Percentiles rank a stretch among this genome's conserved stretches.
These are phyloP conservation scores for Nannochloris sp. DNA, from an alignment of 139 green algal species.

Conservation along the genomic window DNA sequence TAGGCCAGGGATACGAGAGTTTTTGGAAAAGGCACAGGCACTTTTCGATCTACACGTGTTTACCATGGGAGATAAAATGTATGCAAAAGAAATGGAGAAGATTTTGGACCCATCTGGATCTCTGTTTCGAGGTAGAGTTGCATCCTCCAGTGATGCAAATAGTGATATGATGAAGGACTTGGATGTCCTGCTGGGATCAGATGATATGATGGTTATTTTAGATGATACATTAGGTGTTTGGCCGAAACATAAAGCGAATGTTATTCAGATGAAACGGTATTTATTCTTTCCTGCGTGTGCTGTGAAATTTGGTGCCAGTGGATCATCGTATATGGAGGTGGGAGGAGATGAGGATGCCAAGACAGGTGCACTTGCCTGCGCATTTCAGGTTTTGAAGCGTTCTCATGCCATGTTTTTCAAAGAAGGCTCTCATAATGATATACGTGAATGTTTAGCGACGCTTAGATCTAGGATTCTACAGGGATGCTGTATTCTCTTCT, in stretches of 20 bases:
- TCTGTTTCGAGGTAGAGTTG: conserved; percentile 63
- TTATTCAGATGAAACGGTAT: conserved; percentile 79
- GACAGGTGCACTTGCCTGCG: conserved; percentile 36
- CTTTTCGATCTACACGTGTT: conserved; percentile 88
- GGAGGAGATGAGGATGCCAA: conserved; percentile 46
- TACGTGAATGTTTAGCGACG: conserved; percentile 27
- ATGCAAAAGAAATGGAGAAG: conserved; percentile 74
- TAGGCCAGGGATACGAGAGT: conserved; percentile 58
- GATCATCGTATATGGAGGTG: conserved; percentile 42
- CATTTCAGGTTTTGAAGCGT: conserved; percentile 36
- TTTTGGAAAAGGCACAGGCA: conserved; percentile 40
- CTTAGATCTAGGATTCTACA: conserved; percentile 33
- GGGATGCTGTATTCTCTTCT: conserved; percentile 58
- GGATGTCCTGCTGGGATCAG: conserved; percentile 75
- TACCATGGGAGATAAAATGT: conserved; percentile 88
- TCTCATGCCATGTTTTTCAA: conserved; percentile 48
- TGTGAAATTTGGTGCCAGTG: conserved; percentile 26
- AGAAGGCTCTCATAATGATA: conserved; percentile 14
- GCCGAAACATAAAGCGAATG: conserved; percentile 69
- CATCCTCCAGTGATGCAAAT: conserved; percentile 47
- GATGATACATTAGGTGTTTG: conserved; percentile 87
- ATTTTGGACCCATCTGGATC: conserved; percentile 65
- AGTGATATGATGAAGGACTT: conserved; percentile 62
- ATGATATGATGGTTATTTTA: conserved; percentile 70
- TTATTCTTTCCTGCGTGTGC: conserved; percentile 75